Evolutionary conservation across 148 eudicot species (phyloP), one percentile per base, ranked within the genome.

Genomic region (Mesembryanthemum crystallinum): DNA sequence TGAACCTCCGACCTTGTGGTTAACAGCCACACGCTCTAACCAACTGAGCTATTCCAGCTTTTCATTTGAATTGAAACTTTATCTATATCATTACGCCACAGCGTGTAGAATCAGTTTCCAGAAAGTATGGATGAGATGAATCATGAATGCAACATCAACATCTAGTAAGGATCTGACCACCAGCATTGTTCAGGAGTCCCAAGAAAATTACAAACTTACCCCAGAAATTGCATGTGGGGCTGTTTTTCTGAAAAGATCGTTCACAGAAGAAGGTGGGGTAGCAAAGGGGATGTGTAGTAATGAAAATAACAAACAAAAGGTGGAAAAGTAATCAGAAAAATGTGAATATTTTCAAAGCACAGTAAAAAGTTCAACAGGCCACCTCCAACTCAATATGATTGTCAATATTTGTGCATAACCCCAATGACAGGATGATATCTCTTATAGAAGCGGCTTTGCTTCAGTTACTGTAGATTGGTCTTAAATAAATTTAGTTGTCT

Each of bases 11-110:
- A 77, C 77, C 77, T 77, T 85, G 83, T 85, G 85, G 85, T 85
- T 85, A 85, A 85, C 83, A 79, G 87, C 87, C 87, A 85, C 85
- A 85, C 85, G 87, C 82, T 85, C 87, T 85, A 85, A 80, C 83
- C 85, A 85, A 71, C 87, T 79, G 85, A 85, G 82, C 83, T 85
- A 85, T 77, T 82, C 87, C 87, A 79, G 83, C 82, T 37, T 64
- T n/a, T n/a, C n/a, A n/a, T n/a, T n/a, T n/a, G n/a, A n/a, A n/a
- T n/a, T n/a, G n/a, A n/a, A n/a, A n/a, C n/a, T n/a, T n/a, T n/a
- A n/a, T n/a, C n/a, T n/a, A n/a, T n/a, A n/a, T n/a, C n/a, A n/a
- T n/a, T n/a, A n/a, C n/a, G n/a, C n/a, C n/a, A n/a, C n/a, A n/a
- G n/a, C n/a, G n/a, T n/a, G n/a, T n/a, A n/a, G n/a, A n/a, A n/a